Evolutionary conservation across 768 basidiomycete genomes (phyloP), one percentile per base, ranked within the genome.

Genomic region (Lactifluus piperatus): DNA sequence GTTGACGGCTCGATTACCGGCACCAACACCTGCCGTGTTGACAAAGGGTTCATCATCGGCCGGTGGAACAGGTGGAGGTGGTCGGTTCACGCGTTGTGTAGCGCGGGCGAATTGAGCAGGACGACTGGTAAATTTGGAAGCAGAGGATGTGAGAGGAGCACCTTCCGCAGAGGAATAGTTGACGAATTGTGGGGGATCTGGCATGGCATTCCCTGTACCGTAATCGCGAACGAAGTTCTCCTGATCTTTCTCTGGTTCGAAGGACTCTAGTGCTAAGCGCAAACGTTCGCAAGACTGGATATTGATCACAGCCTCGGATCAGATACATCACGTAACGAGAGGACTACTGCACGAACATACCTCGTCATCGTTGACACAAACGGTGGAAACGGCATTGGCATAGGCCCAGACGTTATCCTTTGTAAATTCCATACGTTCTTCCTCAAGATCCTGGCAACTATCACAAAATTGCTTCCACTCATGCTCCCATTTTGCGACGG

Each of bases 401-500:
- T 91, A 97, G 7, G 84, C 82, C 95, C 97, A 99, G 72, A 97
- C 79, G 65, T 90, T 91, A 69, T 94, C 91, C 73, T 95, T 97
- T 76, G 88, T 85, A 69, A 95, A 91, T 60, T 94, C 91, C 68
- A 94, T 74, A n/a, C 97, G 81, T 58, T 94, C 86, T 66, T 97
- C 94, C 68, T 99, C 97, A 51, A 97, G 73, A 74, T 99, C 97
- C 72, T 99, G 97, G 62, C 91, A 91, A 45, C 81, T 82, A 71
- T 99, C 97, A 68, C 92, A 94, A 73, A 97, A 98, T 3, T 75
- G 76, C 72, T 91, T 94, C 97, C 97, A 99, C 60, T 91, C 87
- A 62, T 80, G 77, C 69, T 97, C 94, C 97, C 95, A 98, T 67
- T 88, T 87, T 51, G 75, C 77, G 22, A 81, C 78, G 14, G 91